phyloP scores from a whole-genome alignment of 2,329 filamentous ascomycete species.

The Xylaria sp. region DNA sequence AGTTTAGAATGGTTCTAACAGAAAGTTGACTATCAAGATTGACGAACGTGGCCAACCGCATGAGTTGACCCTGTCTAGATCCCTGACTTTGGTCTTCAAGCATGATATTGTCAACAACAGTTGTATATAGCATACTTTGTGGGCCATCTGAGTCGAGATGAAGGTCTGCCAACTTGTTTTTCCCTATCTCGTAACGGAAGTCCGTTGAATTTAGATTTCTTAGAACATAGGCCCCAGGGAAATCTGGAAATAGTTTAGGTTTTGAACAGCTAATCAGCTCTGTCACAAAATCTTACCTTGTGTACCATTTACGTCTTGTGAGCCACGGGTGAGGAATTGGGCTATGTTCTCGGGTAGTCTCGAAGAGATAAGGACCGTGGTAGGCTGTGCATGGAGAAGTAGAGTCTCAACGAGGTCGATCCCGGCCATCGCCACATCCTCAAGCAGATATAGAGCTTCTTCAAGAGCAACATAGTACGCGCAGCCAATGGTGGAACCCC shows the following conservation, averaged over 20 bases:
- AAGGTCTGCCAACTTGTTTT: conserved; percentile 72
- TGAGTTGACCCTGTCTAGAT: conserved; percentile 70
- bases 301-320: conserved; percentile 50
- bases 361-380: conserved; percentile 63
- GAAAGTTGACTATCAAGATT: conserved; percentile 80
- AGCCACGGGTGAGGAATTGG: conserved; percentile 51
- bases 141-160: conserved; percentile 61
- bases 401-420: conserved; percentile 74
- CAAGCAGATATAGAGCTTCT: conserved; percentile 77
- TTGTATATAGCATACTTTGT: conserved; percentile 71
- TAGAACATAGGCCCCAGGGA: conserved; percentile 61
- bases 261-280: background rate
- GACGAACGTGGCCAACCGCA: conserved; percentile 76
- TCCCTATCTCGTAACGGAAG: conserved; percentile 75
- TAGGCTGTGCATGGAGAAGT: conserved; percentile 65
- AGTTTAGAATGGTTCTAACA: conserved; percentile 54
- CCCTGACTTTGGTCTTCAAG: conserved; percentile 52
- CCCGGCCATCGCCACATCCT: conserved; percentile 78
- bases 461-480: conserved; percentile 81
- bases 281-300: conserved; percentile 38
- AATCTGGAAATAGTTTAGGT: conserved; percentile 41
- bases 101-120: conserved; percentile 59
- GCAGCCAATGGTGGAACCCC: conserved; percentile 74
- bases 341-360: conserved; percentile 58
- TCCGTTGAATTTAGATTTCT: conserved; percentile 77